Evolutionary conservation across 495 filamentous ascomycete genomes (phyloP).

Genomic region (Neurospora africana): DNA sequence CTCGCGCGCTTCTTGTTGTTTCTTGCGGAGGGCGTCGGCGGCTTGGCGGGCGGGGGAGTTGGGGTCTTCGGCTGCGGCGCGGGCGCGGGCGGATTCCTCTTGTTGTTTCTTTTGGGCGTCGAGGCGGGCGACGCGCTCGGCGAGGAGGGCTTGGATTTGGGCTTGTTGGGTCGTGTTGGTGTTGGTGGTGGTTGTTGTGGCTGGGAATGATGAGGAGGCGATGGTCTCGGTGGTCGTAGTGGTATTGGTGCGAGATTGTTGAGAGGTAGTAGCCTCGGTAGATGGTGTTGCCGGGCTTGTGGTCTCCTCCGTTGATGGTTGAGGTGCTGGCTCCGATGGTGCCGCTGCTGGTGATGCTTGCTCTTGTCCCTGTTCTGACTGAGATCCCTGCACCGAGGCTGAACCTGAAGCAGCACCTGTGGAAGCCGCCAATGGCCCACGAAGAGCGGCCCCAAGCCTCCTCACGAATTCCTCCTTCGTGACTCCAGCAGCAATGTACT

Average conservation of each 20-base stretch:
- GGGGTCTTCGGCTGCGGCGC: constrained; percentile 26
- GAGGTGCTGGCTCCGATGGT: neutral
- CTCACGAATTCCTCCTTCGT: constrained; percentile 46
- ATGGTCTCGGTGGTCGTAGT: neutral
- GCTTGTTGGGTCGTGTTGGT: constrained; percentile 4
- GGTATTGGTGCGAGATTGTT: neutral
- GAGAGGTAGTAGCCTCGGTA: neutral
- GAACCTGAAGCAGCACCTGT: neutral
- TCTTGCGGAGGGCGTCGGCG: constrained; percentile 21
- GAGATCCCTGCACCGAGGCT: neutral
- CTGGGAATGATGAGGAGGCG: neutral
- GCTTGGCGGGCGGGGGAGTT: constrained; percentile 25
- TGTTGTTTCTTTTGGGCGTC: constrained; percentile 20
- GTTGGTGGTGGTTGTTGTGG: neutral
- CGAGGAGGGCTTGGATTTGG: constrained; percentile 11
- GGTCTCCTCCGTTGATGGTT: neutral
- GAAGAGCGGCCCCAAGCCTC: constrained; percentile 35
- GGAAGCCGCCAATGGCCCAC: neutral
- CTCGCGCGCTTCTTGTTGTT: constrained; percentile 42
- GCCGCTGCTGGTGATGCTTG: neutral
- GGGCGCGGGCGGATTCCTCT: constrained; percentile 22
- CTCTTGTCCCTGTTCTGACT: neutral
- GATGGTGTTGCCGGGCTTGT: neutral
- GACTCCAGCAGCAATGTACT: constrained; percentile 52
- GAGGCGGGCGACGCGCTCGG: constrained; percentile 20